Evolutionary conservation across 805 yeast genomes (phyloP).

Genomic region (Pichia exigua): DNA sequence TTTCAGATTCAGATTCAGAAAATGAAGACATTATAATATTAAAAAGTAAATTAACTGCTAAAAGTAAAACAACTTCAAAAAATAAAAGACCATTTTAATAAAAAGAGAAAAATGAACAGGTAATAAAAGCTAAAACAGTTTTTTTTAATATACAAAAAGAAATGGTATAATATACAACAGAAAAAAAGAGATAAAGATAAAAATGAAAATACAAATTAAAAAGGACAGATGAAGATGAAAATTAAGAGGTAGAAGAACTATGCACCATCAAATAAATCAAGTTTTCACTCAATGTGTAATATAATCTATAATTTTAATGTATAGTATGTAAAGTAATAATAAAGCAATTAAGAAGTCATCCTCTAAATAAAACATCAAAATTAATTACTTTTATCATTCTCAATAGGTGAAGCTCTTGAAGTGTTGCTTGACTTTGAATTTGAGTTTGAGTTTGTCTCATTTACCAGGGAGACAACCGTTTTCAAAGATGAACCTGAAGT

Average conservation of each 20-base stretch:
- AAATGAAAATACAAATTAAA: too few species aligned
- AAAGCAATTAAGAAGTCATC: too few species aligned
- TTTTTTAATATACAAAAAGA: background rate
- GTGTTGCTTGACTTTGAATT: background rate
- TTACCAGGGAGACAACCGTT: background rate
- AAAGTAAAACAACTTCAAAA: background rate
- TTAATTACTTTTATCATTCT: background rate
- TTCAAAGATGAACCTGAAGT: conserved; percentile 1
- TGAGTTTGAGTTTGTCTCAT: background rate
- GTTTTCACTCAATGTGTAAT: too few species aligned
- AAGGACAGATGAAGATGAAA: background rate
- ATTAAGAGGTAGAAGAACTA: too few species aligned
- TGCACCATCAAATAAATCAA: background rate
- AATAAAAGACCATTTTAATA: conserved; percentile 20
- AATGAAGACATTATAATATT: conserved; percentile 18
- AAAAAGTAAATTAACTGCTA: conserved; percentile 10
- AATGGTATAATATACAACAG: background rate
- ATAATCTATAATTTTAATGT: too few species aligned
- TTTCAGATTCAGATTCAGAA: conserved; percentile 4
- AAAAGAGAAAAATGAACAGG: too few species aligned
- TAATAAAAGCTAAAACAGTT: background rate
- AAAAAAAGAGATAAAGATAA: too few species aligned
- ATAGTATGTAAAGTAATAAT: too few species aligned
- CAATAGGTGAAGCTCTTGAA: background rate
- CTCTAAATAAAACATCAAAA: too few species aligned